Percentiles rank a stretch among this genome's conserved stretches.
Evolutionary conservation across 2,329 filamentous ascomycete genomes (phyloP).

Genomic region (Cercospora nicotianae): DNA sequence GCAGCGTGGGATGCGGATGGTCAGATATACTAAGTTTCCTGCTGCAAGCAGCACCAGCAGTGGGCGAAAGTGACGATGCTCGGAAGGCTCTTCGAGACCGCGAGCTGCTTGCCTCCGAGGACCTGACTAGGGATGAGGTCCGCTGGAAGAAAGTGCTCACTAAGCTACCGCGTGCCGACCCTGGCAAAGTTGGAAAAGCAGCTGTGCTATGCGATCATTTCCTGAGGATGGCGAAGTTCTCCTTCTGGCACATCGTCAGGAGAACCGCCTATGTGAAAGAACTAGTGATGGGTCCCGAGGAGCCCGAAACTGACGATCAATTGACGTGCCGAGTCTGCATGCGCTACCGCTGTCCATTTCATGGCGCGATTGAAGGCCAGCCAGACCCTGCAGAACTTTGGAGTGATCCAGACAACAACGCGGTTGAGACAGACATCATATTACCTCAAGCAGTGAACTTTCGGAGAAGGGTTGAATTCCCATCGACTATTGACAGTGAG

Average conservation of each 20-base stretch:
- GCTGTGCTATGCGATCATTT: slow-evolving; percentile 43
- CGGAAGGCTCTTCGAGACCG: slow-evolving; percentile 22
- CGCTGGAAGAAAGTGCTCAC: slow-evolving; percentile 39
- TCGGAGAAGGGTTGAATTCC: slow-evolving; percentile 33
- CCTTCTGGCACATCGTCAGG: slow-evolving; percentile 45
- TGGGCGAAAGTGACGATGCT: slow-evolving; percentile 27
- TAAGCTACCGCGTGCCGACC: slow-evolving; percentile 32
- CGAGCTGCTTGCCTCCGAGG: slow-evolving; percentile 33
- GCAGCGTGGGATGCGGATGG: slow-evolving; percentile 40
- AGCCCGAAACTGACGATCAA: slow-evolving; percentile 15
- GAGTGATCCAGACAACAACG: slow-evolving; percentile 21
- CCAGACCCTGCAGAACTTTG: slow-evolving; percentile 11
- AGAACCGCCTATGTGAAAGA: slow-evolving; percentile 28
- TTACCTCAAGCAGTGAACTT: slow-evolving; percentile 36
- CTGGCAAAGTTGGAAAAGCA: slow-evolving; percentile 35
- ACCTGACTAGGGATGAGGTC: slow-evolving; percentile 35
- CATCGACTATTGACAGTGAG: slow-evolving; percentile 15
- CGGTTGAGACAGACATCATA: slow-evolving; percentile 36
- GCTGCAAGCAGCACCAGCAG: slow-evolving; percentile 35
- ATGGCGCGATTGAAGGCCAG: slow-evolving; percentile 44
- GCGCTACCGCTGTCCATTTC: slow-evolving; percentile 41
- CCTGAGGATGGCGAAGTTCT: slow-evolving; percentile 38
- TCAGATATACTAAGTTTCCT: slow-evolving; percentile 43
- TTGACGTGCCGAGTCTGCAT: slow-evolving; percentile 36
- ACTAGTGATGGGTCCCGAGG: slow-evolving; percentile 18